These are phyloP conservation scores for Metschnikowia henanensis DNA, from an alignment of 805 yeast genomes.

Conservation along the genomic window DNA sequence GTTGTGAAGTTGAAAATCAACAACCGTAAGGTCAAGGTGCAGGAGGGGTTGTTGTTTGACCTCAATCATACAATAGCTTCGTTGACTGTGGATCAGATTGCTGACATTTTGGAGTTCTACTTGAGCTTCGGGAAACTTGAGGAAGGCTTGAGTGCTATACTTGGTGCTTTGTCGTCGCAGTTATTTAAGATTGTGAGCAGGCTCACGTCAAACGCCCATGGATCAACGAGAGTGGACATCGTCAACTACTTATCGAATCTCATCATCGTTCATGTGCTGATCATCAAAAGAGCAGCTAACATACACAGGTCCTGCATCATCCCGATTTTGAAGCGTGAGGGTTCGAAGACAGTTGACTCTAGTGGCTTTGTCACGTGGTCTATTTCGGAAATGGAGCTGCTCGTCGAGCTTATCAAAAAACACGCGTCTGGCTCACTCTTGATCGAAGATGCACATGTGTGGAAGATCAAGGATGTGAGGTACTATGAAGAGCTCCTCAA, in stretches of 20 bases:
- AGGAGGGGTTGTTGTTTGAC: conserved; percentile 38
- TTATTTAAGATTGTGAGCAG: conserved; percentile 32
- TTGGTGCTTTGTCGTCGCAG: conserved; percentile 35
- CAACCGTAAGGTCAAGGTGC: conserved; percentile 37
- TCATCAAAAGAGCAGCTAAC: conserved; percentile 47
- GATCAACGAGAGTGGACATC: conserved; percentile 43
- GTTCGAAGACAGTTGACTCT: conserved; percentile 33
- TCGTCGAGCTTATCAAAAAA: conserved; percentile 59
- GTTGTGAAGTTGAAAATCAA: conserved; percentile 43
- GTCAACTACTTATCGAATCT: conserved; percentile 41
- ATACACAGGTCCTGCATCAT: conserved; percentile 55
- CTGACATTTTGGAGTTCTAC: conserved; percentile 36
- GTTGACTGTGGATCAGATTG: conserved; percentile 31
- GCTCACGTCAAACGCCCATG: conserved; percentile 40
- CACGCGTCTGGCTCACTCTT: conserved; percentile 63
- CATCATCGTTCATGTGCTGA: conserved; percentile 38
- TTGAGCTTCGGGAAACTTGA: conserved; percentile 35
- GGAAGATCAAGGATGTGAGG: conserved; percentile 39
- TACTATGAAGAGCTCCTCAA: conserved; percentile 56
- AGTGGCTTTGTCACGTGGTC: conserved; percentile 73
- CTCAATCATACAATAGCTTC: conserved; percentile 33
- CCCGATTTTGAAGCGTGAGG: conserved; percentile 28
- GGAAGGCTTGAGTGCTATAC: conserved; percentile 34
- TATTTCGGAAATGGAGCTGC: conserved; percentile 58
- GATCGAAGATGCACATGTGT: conserved; percentile 10